Evolutionary conservation across 257 asterid species (phyloP), one percentile per base, ranked within the genome.

Genomic region (Nicotiana tabacum): DNA sequence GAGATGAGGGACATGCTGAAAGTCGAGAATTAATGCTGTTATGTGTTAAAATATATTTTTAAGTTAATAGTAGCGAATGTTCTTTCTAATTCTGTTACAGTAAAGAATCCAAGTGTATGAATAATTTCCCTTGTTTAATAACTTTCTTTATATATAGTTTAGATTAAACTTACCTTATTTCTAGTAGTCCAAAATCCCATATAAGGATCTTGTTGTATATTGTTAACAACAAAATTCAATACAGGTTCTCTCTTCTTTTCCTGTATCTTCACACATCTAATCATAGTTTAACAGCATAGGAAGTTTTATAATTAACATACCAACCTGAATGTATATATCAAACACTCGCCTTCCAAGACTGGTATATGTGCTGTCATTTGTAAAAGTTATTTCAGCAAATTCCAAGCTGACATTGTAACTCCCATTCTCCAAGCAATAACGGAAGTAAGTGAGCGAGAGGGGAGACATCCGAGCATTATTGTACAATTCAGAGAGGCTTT

Each of bases 401-500:
- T 91, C 94, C 82, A 95, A 90, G 85, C 85, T 89, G 82, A 95
- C 93, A 27, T 88, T 92, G 84, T 95, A 95, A 87, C 81, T 86
- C 85, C 97, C 99, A 13, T 93, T 92, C 86, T 91, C 95, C 92
- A 95, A 82, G 89, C 99, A 95, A 85, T 91, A 92, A 79, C 85
- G 92, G 88, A 90, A 93, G 85, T 93, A 95, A 57, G 97, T 87
- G 79, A 95, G 91, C 6, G 95, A 91, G 65, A 92, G 91, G 65
- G 99, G 97, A 83, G 95, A 90, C 55, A 91, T 88, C n/a, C 98
- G 97, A 5, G 99, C 93, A 2, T 90, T 85, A 15, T 72, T 87
- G 88, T 93, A 95, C 86, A 95, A 74, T n/a, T 88, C 94, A 18
- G 97, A 83, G 72, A 91, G 87, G 78, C 88, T 84, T 72, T 84